Base-by-base conservation (phyloP, 441 rosid species). In the Gossypium laxum region DNA sequence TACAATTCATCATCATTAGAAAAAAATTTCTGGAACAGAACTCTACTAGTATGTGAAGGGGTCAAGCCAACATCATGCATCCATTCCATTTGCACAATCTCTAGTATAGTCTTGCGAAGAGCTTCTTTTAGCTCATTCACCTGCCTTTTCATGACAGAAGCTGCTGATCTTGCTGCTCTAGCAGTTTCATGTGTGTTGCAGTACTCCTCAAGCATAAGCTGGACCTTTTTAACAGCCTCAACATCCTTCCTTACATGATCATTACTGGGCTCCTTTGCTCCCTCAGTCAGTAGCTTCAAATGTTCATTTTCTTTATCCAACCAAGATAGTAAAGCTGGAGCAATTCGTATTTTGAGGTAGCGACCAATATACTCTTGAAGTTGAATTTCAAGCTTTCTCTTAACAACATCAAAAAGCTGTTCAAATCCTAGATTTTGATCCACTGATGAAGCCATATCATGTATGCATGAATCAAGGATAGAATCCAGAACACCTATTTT, bases 1-100 rank as follows among this genome's bases (percentile, higher is more conserved):
- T 77, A 63, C 34, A 91, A 65, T 69, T 78, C 82, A 77, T 93
- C 93, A 58, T 85, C 84, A 73, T 77, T 77, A 67, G 80, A 56
- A 69, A 91, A 85, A 74, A 80, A 84, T 24, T 82, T 87, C 83
- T 84, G 93, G 82, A 90, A 80, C 74, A 78, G 73, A 59, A 82
- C 71, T 79, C 91, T 77, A 81, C 82, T 83, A 77, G 81, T 79
- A 50, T 90, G 87, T 10, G 96, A 91, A 61, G 90, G 89, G 75
- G 82, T 76, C 80, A 88, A 81, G 60, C 74, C 72, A 67, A 72
- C 71, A 75, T 91, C 91, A 77, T 89, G 84, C 90, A 91, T 85
- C 98, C 98, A 94, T 78, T 94, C 98, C 87, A 91, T 85, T 79
- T 91, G 96, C 70, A 91, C 84, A 78, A 94, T 87, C 84, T 92